Conservation (phyloP, 2,329 filamentous ascomycete genomes). For the Elsinoe fawcettii region DNA sequence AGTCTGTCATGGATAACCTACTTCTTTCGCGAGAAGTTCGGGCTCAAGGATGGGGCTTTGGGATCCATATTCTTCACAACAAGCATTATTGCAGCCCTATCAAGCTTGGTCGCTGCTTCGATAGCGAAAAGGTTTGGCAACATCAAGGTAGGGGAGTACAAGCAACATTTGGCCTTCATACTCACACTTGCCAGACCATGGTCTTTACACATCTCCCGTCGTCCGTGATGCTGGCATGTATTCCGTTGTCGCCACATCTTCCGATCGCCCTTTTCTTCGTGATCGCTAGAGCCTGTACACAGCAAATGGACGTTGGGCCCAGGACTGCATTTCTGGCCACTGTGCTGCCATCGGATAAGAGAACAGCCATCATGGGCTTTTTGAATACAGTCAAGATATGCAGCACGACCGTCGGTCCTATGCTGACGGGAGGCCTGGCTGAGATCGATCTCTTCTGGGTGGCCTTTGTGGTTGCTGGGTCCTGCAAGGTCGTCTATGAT, state of each 20-base stretch:
- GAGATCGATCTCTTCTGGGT: conserved; percentile 51
- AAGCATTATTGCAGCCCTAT: conserved; percentile 14
- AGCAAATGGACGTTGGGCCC: conserved; percentile 64
- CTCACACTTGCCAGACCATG: conserved; percentile 38
- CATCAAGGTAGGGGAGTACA: neutral
- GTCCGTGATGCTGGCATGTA: conserved; percentile 52
- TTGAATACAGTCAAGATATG: conserved; percentile 63
- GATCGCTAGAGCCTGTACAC: conserved; percentile 53
- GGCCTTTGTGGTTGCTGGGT: conserved; percentile 55
- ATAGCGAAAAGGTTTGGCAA: conserved; percentile 16
- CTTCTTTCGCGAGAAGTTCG: conserved; percentile 17
- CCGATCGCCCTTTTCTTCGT: conserved; percentile 53
- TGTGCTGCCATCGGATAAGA: conserved; percentile 55
- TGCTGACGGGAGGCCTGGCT: conserved; percentile 57
- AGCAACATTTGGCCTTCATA: neutral
- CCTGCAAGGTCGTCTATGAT: conserved; percentile 49
- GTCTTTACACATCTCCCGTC: conserved; percentile 57
- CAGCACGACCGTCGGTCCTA: conserved; percentile 53
- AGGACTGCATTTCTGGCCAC: conserved; percentile 62
- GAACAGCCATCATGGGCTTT: conserved; percentile 64
- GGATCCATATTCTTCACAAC: conserved; percentile 16
- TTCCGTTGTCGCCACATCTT: conserved; percentile 50
- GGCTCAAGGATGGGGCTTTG: conserved; percentile 14
- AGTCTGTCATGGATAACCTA: conserved; percentile 17
- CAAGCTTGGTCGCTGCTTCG: conserved; percentile 16